Conservation (phyloP, 2,329 filamentous ascomycete genomes). For the Microdochium trichocladiopsis region DNA sequence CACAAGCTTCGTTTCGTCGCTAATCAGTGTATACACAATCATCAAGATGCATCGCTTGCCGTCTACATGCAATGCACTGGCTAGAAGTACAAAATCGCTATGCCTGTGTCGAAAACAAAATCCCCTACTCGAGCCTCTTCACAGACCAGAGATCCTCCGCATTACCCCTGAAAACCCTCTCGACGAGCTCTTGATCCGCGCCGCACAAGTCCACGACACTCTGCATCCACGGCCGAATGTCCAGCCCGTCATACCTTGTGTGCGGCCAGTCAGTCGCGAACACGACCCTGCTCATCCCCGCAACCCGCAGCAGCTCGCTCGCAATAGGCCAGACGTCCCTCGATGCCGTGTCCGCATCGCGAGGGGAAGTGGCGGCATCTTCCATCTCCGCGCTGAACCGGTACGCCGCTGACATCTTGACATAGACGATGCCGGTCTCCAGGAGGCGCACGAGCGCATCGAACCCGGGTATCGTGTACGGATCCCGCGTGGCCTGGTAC, state of each 20-base stretch:
- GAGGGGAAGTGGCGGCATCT: not conserved
- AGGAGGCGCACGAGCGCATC: conserved; percentile 38
- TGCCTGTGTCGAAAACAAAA: not conserved
- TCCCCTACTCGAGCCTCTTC: not conserved
- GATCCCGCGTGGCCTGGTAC: conserved; percentile 17
- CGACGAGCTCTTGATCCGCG: conserved; percentile 31
- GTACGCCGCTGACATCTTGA: conserved; percentile 54
- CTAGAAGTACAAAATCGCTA: no score
- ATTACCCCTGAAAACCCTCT: conserved; percentile 47
- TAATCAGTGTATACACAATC: no score
- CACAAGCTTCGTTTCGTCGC: no score
- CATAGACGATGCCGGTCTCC: conserved; percentile 38
- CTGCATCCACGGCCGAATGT: conserved; percentile 48
- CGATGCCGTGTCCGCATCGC: not conserved
- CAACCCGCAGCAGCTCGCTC: conserved; percentile 37
- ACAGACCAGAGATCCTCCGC: conserved; percentile 39
- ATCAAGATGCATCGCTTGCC: no score
- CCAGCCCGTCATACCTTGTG: conserved; percentile 50
- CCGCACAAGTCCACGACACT: conserved; percentile 45
- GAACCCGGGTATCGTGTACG: conserved; percentile 42
- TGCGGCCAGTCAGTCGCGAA: conserved; percentile 61
- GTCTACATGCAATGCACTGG: no score
- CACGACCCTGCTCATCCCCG: conserved; percentile 34
- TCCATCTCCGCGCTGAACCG: conserved; percentile 36
- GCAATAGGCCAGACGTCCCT: conserved; percentile 38